Base-by-base conservation (phyloP, 2,329 filamentous ascomycete genomes). In the Aspergillus quadricinctus region DNA sequence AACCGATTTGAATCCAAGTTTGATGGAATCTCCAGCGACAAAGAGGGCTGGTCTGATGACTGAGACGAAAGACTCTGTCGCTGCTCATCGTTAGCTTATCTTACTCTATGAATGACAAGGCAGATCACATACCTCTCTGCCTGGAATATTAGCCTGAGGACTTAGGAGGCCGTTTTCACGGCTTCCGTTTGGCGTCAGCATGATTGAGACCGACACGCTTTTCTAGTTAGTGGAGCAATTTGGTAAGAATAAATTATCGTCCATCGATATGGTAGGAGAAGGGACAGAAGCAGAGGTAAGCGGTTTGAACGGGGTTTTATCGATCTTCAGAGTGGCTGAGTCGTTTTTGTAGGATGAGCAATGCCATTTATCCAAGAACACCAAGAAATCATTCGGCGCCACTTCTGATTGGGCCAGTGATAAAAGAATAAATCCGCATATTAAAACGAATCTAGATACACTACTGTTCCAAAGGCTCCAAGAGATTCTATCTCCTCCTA, bases 11-110 rank as follows among this genome's bases (percentile, higher is more conserved):
- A 54, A 48, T 69, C 63, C 31, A 56, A 55, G 17, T 14, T 17
- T 45, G 17, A 61, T 61, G 51, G 60, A 58, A 64, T 69, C 35
- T 69, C 63, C 46, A 63, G 63, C 10, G 66, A 65, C 27, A 64
- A 40, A 46, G 61, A 63, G 49, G 61, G 50, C 17, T 62, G 60
- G 28, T 61, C 45, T 50, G 48, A 49, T 35, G 54, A 48, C 45
- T 53, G 53, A n/a, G 29, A 29, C 25, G 52, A 55, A 37, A 48
- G 29, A 35, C 53, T 31, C 17, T 45, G 50, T 50, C 57, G 49
- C 27, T 49, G 14, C 49, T 19, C 19, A 23, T 6, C 1, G 43
- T 58, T 49, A 60, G 48, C 48, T 51, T 46, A 45, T 27, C 31
- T 2, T 11, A 5, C 2, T 35, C 31, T 25, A 6, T 23, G 10